Conservation (phyloP, 1,139 yeast species). For the Yamadazyma diospyri region DNA sequence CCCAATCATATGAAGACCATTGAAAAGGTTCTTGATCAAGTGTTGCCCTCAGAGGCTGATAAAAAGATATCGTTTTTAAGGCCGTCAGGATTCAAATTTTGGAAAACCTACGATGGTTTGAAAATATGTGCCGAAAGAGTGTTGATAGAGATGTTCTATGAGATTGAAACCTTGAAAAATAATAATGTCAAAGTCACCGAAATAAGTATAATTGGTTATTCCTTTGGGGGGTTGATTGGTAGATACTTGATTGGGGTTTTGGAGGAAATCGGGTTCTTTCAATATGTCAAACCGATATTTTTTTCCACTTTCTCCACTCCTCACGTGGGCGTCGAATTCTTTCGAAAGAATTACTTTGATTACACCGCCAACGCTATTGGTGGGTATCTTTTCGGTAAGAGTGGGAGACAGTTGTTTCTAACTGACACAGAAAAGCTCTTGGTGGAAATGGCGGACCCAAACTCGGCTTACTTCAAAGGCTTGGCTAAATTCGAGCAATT, state of each 20-base stretch:
- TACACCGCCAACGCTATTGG: conserved; percentile 57
- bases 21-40: conserved; percentile 47
- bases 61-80: conserved; percentile 54
- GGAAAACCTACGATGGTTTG: conserved; percentile 86
- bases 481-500: conserved; percentile 55
- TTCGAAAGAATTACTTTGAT: conserved; percentile 39
- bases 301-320: conserved; percentile 90
- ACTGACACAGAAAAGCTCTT: conserved; percentile 44
- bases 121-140: conserved; percentile 67
- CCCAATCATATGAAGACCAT: conserved; percentile 68
- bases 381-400: conserved; percentile 59
- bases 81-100: conserved; percentile 67
- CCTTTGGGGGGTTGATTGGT: conserved; percentile 41
- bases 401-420: conserved; percentile 73
- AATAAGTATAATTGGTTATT: conserved; percentile 43
- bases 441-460: conserved; percentile 54
- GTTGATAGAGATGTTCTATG: conserved; percentile 56
- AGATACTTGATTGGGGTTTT: conserved; percentile 73
- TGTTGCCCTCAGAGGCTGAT: conserved; percentile 27
- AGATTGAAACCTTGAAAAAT: conserved; percentile 49
- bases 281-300: conserved; percentile 55
- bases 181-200: conserved; percentile 34
- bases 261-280: conserved; percentile 51
- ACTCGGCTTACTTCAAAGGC: conserved; percentile 50
- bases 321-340: conserved; percentile 70